phyloP scores from a whole-genome alignment of 805 yeast genomes.

The Torulaspora delbrueckii region DNA sequence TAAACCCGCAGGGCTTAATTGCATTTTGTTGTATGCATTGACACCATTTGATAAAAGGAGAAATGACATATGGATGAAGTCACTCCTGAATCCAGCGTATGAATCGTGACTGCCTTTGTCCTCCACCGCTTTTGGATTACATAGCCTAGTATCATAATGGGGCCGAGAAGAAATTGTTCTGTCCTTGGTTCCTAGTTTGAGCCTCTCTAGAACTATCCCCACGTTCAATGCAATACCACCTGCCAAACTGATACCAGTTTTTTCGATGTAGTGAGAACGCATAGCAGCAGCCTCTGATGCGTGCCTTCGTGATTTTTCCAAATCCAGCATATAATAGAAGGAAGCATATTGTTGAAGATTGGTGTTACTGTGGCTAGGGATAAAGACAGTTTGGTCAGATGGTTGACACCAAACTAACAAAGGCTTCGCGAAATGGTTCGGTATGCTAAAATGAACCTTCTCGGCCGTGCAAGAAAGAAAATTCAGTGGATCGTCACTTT shows the following conservation, averaged over 20 bases:
- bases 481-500: conserved; percentile 59
- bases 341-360: conserved; percentile 43
- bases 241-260: conserved; percentile 50
- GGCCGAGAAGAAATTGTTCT: conserved; percentile 48
- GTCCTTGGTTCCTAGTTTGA: conserved; percentile 28
- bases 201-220: conserved; percentile 55
- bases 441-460: conserved; percentile 64
- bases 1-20: conserved; percentile 66
- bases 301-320: conserved; percentile 19
- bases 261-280: conserved; percentile 39
- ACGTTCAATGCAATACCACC: conserved; percentile 58
- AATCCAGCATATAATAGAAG: conserved; percentile 44
- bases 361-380: conserved; percentile 41
- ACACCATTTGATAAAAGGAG: conserved; percentile 43
- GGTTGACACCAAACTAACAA: conserved; percentile 56
- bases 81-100: conserved; percentile 72
- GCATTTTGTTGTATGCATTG: conserved; percentile 61
- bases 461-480: conserved; percentile 62
- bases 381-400: conserved; percentile 40
- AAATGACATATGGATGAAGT: conserved; percentile 70
- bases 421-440: conserved; percentile 59
- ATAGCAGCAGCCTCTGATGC: conserved; percentile 20
- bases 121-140: conserved; percentile 50
- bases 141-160: conserved; percentile 54
- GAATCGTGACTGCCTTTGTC: conserved; percentile 65